Conservation (phyloP, 495 filamentous ascomycete species). For the Neurospora sp. region DNA sequence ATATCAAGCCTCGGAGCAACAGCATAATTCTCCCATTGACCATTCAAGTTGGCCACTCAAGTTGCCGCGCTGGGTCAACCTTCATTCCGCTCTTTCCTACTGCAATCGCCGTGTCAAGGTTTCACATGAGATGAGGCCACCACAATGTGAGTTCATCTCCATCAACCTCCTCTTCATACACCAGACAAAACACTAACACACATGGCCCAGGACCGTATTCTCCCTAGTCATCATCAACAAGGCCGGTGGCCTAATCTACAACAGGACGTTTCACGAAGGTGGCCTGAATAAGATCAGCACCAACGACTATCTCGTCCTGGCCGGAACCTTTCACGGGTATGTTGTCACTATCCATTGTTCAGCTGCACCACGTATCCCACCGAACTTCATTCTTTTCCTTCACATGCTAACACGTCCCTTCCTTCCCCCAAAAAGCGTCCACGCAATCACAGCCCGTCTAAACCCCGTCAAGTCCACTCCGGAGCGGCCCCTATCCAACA, state of each 20-base stretch:
- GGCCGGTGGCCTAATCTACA: conserved; percentile 91
- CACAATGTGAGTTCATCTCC: conserved; percentile 10
- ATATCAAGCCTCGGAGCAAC: background rate
- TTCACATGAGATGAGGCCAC: conserved; percentile 9
- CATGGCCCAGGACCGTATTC: conserved; percentile 65
- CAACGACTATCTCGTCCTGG: conserved; percentile 95
- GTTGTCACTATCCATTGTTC: conserved; percentile 1
- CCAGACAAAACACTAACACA: background rate
- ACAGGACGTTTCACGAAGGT: conserved; percentile 75
- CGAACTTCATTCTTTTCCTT: background rate
- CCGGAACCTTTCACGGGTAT: conserved; percentile 93
- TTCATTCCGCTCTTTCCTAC: background rate
- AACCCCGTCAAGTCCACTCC: conserved; percentile 44
- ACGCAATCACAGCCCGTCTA: conserved; percentile 81
- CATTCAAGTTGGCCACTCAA: background rate
- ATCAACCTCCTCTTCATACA: background rate
- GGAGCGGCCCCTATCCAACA: conserved; percentile 10
- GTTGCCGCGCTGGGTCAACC: background rate
- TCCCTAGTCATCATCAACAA: conserved; percentile 96
- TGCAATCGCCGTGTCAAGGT: background rate
- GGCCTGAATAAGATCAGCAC: conserved; percentile 76
- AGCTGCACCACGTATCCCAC: too few species aligned
- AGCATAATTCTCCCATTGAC: background rate
- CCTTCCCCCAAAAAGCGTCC: conserved; percentile 48
- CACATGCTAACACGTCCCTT: background rate